phyloP scores from a whole-genome alignment of 2,329 filamentous ascomycete species.

The Clarireedia hainanense region DNA sequence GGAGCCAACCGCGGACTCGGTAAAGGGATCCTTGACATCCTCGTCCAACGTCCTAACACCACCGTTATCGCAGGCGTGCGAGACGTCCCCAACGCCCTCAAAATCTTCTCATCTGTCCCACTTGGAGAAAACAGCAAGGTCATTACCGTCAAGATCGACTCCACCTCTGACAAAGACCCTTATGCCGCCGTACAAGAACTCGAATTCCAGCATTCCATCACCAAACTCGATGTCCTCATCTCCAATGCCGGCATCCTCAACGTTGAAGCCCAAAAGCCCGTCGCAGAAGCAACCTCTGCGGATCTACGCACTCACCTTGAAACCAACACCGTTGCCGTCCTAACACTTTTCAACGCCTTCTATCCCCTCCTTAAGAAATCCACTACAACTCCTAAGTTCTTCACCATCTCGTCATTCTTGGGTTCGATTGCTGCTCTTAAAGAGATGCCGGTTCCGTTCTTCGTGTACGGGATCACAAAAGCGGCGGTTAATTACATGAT shows the following conservation, averaged over 20 bases:
- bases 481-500: conserved; percentile 27
- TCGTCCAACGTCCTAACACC: conserved; percentile 31
- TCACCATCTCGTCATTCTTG: conserved; percentile 30
- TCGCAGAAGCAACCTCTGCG: conserved; percentile 29
- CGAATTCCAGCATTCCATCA: not conserved
- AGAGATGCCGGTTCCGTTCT: conserved; percentile 10
- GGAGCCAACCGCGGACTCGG: conserved; percentile 24
- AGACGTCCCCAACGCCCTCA: conserved; percentile 20
- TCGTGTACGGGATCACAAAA: conserved; percentile 38
- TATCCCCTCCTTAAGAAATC: conserved; percentile 32
- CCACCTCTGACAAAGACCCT: conserved; percentile 30
- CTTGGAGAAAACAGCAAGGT: conserved; percentile 27
- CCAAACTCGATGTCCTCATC: conserved; percentile 30
- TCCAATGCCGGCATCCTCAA: conserved; percentile 40
- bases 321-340: conserved; percentile 36
- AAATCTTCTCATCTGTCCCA: conserved; percentile 24
- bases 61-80: conserved; percentile 35
- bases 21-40: conserved; percentile 27
- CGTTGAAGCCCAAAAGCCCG: conserved; percentile 18
- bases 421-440: conserved; percentile 14
- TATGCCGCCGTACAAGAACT: conserved; percentile 30
- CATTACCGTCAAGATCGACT: conserved; percentile 38
- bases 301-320: conserved; percentile 33
- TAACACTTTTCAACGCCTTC: conserved; percentile 38
- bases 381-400: conserved; percentile 28